Evolutionary conservation across 2,329 filamentous ascomycete species (phyloP).

Genomic region (Calonectria honghensis): DNA sequence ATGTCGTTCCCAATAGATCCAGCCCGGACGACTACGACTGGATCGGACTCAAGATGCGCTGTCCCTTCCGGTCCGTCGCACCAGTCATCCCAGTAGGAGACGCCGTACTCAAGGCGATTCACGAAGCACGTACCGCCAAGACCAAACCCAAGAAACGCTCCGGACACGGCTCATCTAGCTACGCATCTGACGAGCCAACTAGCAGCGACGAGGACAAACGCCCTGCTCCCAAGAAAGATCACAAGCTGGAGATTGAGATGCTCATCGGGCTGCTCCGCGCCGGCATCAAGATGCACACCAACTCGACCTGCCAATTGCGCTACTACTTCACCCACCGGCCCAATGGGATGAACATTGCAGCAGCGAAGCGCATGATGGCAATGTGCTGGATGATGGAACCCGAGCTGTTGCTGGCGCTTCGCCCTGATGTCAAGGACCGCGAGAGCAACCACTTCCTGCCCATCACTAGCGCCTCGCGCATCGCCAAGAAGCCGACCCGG

Average conservation of each 20-base stretch:
- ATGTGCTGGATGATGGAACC: constrained; percentile 44
- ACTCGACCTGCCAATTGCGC: constrained; percentile 51
- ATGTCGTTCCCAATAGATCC: constrained; percentile 28
- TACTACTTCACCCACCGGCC: constrained; percentile 35
- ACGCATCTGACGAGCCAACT: neutral
- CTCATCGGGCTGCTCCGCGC: constrained; percentile 39
- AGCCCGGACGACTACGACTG: constrained; percentile 52
- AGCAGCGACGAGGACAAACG: neutral
- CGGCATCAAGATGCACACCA: constrained; percentile 48
- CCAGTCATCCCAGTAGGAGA: neutral
- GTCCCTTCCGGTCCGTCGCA: constrained; percentile 35
- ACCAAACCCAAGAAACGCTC: neutral
- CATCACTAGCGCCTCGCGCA: constrained; percentile 35
- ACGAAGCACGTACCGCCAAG: neutral
- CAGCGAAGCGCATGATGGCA: constrained; percentile 42
- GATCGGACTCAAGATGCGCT: constrained; percentile 54
- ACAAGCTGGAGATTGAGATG: constrained; percentile 38
- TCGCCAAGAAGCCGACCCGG: constrained; percentile 32
- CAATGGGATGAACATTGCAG: constrained; percentile 38
- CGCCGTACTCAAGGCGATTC: neutral
- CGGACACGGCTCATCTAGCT: neutral
- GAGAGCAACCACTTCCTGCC: constrained; percentile 33
- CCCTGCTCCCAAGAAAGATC: neutral
- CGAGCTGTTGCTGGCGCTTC: constrained; percentile 38
- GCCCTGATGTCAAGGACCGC: constrained; percentile 18